Evolutionary conservation across 2,329 filamentous ascomycete genomes (phyloP).

Genomic region (Pseudogymnoascus sp.): DNA sequence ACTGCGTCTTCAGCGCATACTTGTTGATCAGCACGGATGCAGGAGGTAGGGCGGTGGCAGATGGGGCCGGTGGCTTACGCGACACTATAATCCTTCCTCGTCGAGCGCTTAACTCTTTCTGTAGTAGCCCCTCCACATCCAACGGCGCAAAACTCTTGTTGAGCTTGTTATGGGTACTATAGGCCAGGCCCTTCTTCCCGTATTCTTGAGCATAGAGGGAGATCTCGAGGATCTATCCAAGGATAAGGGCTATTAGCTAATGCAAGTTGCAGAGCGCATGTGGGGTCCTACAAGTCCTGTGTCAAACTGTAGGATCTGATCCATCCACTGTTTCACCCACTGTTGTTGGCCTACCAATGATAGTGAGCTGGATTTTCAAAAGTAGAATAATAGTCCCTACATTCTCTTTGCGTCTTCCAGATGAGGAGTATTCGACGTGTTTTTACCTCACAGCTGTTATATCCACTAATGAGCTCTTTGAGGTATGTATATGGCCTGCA

Average conservation of each 20-base stretch:
- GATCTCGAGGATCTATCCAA: conserved; percentile 9
- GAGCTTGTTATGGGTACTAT: conserved; percentile 11
- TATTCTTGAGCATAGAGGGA: conserved; percentile 5
- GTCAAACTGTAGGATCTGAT: conserved; percentile 12
- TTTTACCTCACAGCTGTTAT: conserved; percentile 16
- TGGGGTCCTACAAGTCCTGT: conserved; percentile 11
- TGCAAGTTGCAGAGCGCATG: background rate
- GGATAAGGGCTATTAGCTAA: background rate
- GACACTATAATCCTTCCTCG: conserved; percentile 15
- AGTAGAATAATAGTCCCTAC: conserved; percentile 8
- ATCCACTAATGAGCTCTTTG: conserved; percentile 16
- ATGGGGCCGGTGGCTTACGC: conserved; percentile 8
- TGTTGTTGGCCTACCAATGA: conserved; percentile 11
- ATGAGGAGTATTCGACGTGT: conserved; percentile 14
- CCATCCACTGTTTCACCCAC: conserved; percentile 14
- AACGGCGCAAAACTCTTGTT: conserved; percentile 8
- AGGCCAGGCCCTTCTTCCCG: conserved; percentile 3
- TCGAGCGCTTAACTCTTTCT: conserved; percentile 10
- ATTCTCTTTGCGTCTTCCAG: conserved; percentile 14
- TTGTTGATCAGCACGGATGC: background rate
- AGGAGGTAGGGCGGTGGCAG: conserved; percentile 2
- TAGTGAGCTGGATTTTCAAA: background rate
- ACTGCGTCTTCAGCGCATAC: conserved; percentile 11
- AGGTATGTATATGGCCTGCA: conserved; percentile 16
- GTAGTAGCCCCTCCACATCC: conserved; percentile 10